phyloP scores from a whole-genome alignment of 352 stramenopile species.

The Phytophthora tentaculata region DNA sequence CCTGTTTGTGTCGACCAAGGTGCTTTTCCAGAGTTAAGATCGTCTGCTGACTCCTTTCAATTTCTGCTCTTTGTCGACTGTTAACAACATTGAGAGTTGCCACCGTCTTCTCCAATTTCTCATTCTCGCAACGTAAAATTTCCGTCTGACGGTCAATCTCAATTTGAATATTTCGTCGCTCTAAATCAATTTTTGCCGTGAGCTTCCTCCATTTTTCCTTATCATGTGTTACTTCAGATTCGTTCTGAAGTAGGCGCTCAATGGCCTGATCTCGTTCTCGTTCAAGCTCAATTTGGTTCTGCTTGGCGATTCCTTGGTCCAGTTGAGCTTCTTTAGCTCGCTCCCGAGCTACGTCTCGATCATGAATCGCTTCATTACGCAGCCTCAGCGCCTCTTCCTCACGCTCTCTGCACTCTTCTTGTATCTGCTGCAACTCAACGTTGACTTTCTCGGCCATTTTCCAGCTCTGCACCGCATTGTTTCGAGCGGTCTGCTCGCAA shows the following conservation, averaged over 20 bases:
- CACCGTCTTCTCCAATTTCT: conserved; percentile 47
- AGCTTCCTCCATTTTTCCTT: conserved; percentile 52
- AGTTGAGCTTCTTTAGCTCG: conserved; percentile 47
- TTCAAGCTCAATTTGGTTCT: conserved; percentile 50
- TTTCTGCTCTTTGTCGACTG: conserved; percentile 35
- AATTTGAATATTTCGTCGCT: conserved; percentile 66
- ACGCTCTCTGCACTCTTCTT: conserved; percentile 48
- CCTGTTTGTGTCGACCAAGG: conserved; percentile 28
- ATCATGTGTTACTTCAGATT: conserved; percentile 44
- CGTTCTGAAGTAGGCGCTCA: conserved; percentile 37
- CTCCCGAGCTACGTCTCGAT: conserved; percentile 52
- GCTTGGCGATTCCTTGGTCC: conserved; percentile 58
- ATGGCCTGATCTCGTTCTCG: conserved; percentile 47
- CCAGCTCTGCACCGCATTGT: conserved; percentile 61
- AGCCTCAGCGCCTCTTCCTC: conserved; percentile 57
- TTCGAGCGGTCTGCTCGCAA: conserved; percentile 40
- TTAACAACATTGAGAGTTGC: conserved; percentile 17
- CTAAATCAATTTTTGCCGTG: conserved; percentile 49
- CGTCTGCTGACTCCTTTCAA: conserved; percentile 29
- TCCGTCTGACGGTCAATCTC: conserved; percentile 67
- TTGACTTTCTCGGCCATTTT: conserved; percentile 50
- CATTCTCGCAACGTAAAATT: conserved; percentile 45
- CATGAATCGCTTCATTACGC: conserved; percentile 56
- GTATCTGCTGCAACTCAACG: conserved; percentile 45
- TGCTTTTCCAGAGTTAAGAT: conserved; percentile 40